Conservation (phyloP, 2,329 filamentous ascomycete genomes). For the Xylariomycetidae sp. region DNA sequence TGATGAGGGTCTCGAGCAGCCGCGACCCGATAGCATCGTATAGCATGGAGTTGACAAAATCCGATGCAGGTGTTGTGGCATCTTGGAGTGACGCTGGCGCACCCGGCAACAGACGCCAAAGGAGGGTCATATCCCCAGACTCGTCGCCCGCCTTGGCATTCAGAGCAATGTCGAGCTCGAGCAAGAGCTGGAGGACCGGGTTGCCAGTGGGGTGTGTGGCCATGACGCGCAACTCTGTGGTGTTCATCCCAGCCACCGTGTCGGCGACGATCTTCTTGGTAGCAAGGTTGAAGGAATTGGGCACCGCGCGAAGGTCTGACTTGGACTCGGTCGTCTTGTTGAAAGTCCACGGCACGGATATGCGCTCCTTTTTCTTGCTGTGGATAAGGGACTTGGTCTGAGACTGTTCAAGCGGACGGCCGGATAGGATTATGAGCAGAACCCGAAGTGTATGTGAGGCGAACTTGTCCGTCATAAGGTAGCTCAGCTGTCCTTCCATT, state of each 20-base stretch:
- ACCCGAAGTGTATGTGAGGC: conserved; percentile 88
- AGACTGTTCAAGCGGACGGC: conserved; percentile 66
- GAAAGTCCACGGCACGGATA: conserved; percentile 54
- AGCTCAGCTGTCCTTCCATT: conserved; percentile 77
- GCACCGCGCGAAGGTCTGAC: conserved; percentile 53
- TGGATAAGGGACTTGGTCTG: conserved; percentile 70
- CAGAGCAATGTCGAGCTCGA: conserved; percentile 77
- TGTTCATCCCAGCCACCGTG: conserved; percentile 67
- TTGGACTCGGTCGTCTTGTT: conserved; percentile 41
- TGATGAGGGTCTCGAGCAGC: conserved; percentile 79
- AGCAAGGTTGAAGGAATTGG: conserved; percentile 69
- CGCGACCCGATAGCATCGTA: conserved; percentile 90
- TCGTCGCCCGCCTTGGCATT: conserved; percentile 52
- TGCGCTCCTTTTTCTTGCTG: conserved; percentile 87
- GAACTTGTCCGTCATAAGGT: conserved; percentile 78
- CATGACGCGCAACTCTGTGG: conserved; percentile 73
- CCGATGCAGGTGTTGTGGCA: conserved; percentile 62
- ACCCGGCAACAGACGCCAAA: conserved; percentile 73
- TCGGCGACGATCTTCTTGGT: conserved; percentile 77
- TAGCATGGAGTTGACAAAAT: conserved; percentile 78
- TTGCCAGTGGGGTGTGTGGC: conserved; percentile 88
- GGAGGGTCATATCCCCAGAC: conserved; percentile 46
- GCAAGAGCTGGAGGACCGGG: conserved; percentile 81
- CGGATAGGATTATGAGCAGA: conserved; percentile 77
- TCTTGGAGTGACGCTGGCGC: conserved; percentile 64